These are phyloP conservation scores for Bisporella sp. DNA, from an alignment of 2,329 filamentous ascomycete genomes.

Conservation along the genomic window DNA sequence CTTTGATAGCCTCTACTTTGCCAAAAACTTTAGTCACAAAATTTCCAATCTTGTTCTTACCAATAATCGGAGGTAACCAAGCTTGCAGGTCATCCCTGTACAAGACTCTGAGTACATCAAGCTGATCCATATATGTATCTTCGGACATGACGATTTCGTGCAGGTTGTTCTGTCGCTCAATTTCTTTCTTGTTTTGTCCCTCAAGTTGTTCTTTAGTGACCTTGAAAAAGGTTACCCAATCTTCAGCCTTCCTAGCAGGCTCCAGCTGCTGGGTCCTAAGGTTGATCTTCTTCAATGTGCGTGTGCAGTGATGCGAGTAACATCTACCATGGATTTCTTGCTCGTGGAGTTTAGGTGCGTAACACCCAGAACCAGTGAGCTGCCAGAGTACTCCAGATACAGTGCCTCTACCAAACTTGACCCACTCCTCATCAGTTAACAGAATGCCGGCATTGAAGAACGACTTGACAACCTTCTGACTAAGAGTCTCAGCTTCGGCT, in stretches of 20 bases:
- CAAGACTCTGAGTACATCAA: conserved; percentile 77
- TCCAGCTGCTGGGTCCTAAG: conserved; percentile 66
- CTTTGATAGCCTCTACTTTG: conserved; percentile 79
- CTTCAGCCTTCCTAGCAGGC: conserved; percentile 59
- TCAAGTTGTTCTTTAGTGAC: conserved; percentile 72
- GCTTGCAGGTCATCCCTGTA: conserved; percentile 75
- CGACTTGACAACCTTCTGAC: conserved; percentile 65
- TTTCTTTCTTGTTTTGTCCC: conserved; percentile 71
- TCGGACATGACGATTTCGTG: conserved; percentile 95
- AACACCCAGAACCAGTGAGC: conserved; percentile 85
- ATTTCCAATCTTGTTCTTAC: conserved; percentile 66
- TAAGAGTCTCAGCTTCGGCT: conserved; percentile 86
- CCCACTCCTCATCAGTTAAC: conserved; percentile 91
- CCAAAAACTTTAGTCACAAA: conserved; percentile 87
- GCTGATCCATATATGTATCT: conserved; percentile 81
- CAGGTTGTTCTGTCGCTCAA: conserved; percentile 86
- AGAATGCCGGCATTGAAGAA: conserved; percentile 77
- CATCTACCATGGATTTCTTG: conserved; percentile 65
- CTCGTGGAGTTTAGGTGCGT: conserved; percentile 72
- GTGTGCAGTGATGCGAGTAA: conserved; percentile 89
- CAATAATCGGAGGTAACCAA: conserved; percentile 73
- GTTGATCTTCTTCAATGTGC: conserved; percentile 92
- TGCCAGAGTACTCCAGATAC: conserved; percentile 92
- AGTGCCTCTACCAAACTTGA: conserved; percentile 76
- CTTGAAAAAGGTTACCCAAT: conserved; percentile 87